Percentiles rank a stretch among this genome's conserved stretches.
These are phyloP conservation scores for Amniculicola lignicola DNA, from an alignment of 495 filamentous ascomycete species.

Conservation along the genomic window DNA sequence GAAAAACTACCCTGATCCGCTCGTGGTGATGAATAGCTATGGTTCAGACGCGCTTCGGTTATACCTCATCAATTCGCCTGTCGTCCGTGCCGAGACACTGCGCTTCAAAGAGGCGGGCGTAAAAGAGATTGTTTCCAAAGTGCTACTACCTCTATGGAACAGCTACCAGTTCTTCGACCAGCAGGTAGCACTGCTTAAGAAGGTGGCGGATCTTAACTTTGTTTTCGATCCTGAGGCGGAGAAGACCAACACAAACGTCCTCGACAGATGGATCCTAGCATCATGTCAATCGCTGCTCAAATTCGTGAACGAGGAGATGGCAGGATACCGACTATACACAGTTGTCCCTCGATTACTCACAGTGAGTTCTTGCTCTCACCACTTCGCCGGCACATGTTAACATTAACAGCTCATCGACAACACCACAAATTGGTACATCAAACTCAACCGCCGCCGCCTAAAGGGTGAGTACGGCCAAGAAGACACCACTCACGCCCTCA, in stretches of 20 bases:
- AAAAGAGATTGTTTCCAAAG: slow-evolving; percentile 93
- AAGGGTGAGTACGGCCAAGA: slow-evolving; percentile 89
- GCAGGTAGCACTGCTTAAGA: slow-evolving; percentile 91
- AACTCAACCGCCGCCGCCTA: slow-evolving; percentile 93
- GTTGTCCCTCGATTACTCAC: slow-evolving; percentile 81
- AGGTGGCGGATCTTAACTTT: slow-evolving; percentile 75
- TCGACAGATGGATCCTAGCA: slow-evolving; percentile 96
- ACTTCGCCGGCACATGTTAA: slow-evolving; percentile 25
- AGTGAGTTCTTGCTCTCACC: slow-evolving; percentile 4
- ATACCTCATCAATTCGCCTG: slow-evolving; percentile 96
- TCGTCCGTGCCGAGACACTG: slow-evolving; percentile 87
- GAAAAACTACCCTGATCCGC: slow-evolving; percentile 95
- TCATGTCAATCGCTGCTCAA: slow-evolving; percentile 87
- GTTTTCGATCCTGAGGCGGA: slow-evolving; percentile 74
- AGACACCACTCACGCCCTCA: slow-evolving; percentile 86
- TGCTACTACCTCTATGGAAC: slow-evolving; percentile 93
- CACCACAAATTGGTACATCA: slow-evolving; percentile 98
- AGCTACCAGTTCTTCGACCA: slow-evolving; percentile 96
- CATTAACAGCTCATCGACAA: slow-evolving; percentile 73
- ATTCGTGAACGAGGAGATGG: slow-evolving; percentile 96
- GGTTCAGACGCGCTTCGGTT: slow-evolving; percentile 91
- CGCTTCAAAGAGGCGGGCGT: slow-evolving; percentile 91
- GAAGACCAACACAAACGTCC: slow-evolving; percentile 78
- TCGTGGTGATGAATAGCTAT: slow-evolving; percentile 78
- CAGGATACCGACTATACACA: slow-evolving; percentile 69